Percentiles rank a stretch among this genome's conserved stretches.
phyloP scores from a whole-genome alignment of 345 rosid species.

The Dipteronia dyeriana region DNA sequence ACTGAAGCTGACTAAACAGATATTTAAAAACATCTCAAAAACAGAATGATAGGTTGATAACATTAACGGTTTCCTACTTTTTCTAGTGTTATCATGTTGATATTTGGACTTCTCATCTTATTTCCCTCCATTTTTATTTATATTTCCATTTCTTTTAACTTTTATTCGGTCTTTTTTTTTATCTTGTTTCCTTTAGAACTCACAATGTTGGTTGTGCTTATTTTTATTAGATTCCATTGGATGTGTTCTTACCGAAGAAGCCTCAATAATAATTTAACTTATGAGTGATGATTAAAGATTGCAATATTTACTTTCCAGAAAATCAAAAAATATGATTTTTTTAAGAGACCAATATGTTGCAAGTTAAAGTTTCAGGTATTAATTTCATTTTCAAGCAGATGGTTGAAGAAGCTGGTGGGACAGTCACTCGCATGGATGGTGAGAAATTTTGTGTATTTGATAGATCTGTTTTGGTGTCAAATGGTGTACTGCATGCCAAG shows the following conservation, averaged over 20 bases:
- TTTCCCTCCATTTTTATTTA: too few relatives aligned
- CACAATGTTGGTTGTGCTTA: too few relatives aligned
- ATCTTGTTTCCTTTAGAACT: too few relatives aligned
- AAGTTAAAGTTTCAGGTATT: constrained; percentile 5
- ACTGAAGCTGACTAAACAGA: neutral
- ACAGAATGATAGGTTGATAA: neutral
- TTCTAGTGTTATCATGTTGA: neutral
- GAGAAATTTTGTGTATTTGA: constrained; percentile 82
- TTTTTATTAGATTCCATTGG: too few relatives aligned
- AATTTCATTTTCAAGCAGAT: constrained; percentile 46
- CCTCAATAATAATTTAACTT: too few relatives aligned
- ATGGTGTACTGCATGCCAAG: constrained; percentile 81
- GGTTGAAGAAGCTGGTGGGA: constrained; percentile 96
- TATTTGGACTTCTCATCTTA: neutral
- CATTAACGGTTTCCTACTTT: neutral
- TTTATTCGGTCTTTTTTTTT: too few relatives aligned
- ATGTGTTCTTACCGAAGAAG: too few relatives aligned
- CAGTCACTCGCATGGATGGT: constrained; percentile 88
- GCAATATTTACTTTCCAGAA: neutral
- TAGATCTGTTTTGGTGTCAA: constrained; percentile 91
- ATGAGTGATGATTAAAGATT: too few relatives aligned
- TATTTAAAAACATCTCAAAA: neutral
- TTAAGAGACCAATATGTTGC: neutral
- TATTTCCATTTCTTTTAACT: too few relatives aligned
- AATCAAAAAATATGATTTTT: neutral